Evolutionary conservation across 1,139 yeast genomes (phyloP).

Genomic region (Lizanozyma gosingica): DNA sequence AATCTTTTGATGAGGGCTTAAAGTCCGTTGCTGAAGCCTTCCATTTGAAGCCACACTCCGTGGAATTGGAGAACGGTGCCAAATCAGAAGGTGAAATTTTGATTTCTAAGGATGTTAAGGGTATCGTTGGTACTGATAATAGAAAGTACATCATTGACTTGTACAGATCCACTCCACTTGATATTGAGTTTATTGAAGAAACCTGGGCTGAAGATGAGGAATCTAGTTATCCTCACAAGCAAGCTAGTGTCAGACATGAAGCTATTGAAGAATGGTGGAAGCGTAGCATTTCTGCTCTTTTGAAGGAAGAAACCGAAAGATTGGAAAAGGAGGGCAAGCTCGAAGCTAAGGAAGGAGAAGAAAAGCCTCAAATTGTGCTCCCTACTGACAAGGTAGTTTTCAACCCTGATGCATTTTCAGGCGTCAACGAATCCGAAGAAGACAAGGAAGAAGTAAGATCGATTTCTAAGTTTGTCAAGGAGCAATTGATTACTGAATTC

Average conservation of each 20-base stretch:
- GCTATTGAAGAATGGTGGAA: conserved; percentile 90
- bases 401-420: conserved; percentile 73
- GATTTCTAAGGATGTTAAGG: conserved; percentile 76
- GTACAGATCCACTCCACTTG: conserved; percentile 78
- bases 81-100: conserved; percentile 39
- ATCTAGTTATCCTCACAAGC: conserved; percentile 72
- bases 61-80: conserved; percentile 31
- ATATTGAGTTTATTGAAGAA: conserved; percentile 61
- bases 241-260: conserved; percentile 74
- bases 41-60: conserved; percentile 67
- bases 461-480: conserved; percentile 54
- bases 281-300: conserved; percentile 49
- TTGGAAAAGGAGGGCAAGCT: conserved; percentile 36
- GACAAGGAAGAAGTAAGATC: conserved; percentile 59
- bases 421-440: conserved; percentile 30
- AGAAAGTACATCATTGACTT: conserved; percentile 79
- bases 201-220: conserved; percentile 33
- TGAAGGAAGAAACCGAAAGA: conserved; percentile 41
- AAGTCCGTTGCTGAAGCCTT: conserved; percentile 60
- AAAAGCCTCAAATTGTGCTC: conserved; percentile 43
- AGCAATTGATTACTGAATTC: conserved; percentile 54
- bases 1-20: conserved; percentile 46
- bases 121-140: conserved; percentile 78
- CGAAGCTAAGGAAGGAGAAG: conserved; percentile 21
- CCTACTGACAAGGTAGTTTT: conserved; percentile 51